Evolutionary conservation across 148 eudicot species (phyloP).

Genomic region (Vaccinium myrtillus): DNA sequence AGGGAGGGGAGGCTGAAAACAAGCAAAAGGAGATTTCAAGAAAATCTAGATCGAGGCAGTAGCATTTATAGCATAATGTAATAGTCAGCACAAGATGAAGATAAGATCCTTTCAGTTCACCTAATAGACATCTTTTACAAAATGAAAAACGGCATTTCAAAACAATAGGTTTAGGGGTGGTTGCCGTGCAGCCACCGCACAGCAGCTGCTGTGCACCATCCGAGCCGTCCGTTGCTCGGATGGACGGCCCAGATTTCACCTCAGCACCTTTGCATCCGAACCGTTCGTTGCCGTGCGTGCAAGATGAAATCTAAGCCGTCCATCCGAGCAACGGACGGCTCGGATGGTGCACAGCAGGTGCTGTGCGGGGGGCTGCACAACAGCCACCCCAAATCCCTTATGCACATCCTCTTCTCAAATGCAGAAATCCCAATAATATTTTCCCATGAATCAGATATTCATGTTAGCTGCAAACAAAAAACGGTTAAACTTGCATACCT

Average conservation of each 20-base stretch:
- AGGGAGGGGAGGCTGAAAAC: not conserved
- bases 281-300: no score
- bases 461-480: not conserved
- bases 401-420: not conserved
- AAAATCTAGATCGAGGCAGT: not conserved
- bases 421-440: not conserved
- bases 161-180: not conserved
- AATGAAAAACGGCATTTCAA: not conserved
- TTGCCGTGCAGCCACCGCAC: no score
- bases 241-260: no score
- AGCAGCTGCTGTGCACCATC: no score
- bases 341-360: no score
- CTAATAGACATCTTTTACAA: not conserved
- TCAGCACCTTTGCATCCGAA: no score
- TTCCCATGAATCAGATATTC: not conserved
- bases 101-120: not conserved
- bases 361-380: no score
- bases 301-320: no score
- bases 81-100: not conserved
- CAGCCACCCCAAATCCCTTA: no score
- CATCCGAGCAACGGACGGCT: no score
- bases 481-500: constrained; percentile 42
- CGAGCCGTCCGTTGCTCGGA: no score
- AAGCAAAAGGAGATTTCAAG: constrained; percentile 7
- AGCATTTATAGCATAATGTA: not conserved